Conservation (phyloP, 768 basidiomycete genomes). For the Termitomyces bulborhizus region DNA sequence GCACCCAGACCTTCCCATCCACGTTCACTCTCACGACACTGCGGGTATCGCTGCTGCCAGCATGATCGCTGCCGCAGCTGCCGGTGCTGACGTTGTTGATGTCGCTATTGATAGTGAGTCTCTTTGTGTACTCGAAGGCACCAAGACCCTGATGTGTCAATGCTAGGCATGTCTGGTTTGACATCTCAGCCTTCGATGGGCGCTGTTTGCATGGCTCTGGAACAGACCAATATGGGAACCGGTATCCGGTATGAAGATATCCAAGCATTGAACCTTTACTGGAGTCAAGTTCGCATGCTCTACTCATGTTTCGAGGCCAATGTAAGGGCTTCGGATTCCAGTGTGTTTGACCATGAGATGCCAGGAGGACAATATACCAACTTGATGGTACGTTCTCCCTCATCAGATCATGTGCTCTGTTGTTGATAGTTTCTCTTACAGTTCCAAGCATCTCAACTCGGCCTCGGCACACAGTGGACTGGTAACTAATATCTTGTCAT, state of each 20-base stretch:
- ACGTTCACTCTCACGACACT: constrained; percentile 99
- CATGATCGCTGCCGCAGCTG: constrained; percentile 92
- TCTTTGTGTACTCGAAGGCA: background rate
- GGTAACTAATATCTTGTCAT: constrained; percentile 34
- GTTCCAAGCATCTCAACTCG: constrained; percentile 99
- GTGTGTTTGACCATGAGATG: constrained; percentile 99
- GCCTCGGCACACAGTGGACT: constrained; percentile 94
- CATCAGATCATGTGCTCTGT: constrained; percentile 11
- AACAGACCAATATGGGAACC: constrained; percentile 90
- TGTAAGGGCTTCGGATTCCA: constrained; percentile 93
- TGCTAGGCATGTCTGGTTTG: constrained; percentile 90
- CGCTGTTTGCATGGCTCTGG: constrained; percentile 89
- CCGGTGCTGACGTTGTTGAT: constrained; percentile 98
- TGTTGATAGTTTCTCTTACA: constrained; percentile 25
- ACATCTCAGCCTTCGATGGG: constrained; percentile 99
- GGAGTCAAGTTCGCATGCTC: constrained; percentile 94
- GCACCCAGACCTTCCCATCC: constrained; percentile 96
- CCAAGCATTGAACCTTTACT: constrained; percentile 95
- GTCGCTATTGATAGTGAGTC: constrained; percentile 95
- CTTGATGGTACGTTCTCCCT: constrained; percentile 56
- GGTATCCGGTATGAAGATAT: constrained; percentile 97
- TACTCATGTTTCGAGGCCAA: constrained; percentile 98
- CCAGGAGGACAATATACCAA: constrained; percentile 96
- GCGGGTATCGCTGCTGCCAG: constrained; percentile 97
- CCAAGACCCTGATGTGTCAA: constrained; percentile 3